Conservation (phyloP, 495 filamentous ascomycete species). For the Daldinia childiae region DNA sequence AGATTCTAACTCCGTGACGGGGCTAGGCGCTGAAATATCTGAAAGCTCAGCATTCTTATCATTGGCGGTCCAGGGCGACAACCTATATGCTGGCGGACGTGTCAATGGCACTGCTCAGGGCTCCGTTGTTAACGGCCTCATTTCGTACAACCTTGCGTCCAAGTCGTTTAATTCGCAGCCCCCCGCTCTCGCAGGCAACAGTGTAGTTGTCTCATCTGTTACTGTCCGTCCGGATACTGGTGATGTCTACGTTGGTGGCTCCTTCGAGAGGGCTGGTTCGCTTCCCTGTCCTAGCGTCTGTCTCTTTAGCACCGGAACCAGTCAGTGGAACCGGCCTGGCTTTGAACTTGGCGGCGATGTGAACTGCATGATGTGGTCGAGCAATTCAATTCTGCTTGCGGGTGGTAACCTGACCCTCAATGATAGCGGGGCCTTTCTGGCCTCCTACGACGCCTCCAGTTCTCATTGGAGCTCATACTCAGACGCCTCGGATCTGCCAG, state of each 20-base stretch:
- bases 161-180: constrained; percentile 73
- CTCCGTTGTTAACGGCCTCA: constrained; percentile 73
- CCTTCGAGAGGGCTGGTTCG: constrained; percentile 82
- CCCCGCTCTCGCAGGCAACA: constrained; percentile 70
- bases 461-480: constrained; percentile 71
- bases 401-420: constrained; percentile 78
- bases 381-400: constrained; percentile 72
- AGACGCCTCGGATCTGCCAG: constrained; percentile 75
- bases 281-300: constrained; percentile 85
- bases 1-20: constrained; percentile 70
- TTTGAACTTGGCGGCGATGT: constrained; percentile 73
- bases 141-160: constrained; percentile 77
- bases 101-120: constrained; percentile 74
- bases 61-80: constrained; percentile 70
- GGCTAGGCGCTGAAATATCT: constrained; percentile 72
- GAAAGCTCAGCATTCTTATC: constrained; percentile 78
- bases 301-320: constrained; percentile 69
- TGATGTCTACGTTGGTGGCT: constrained; percentile 86
- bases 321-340: constrained; percentile 82
- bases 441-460: constrained; percentile 73
- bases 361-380: constrained; percentile 77
- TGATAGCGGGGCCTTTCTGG: constrained; percentile 68
- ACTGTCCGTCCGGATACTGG: constrained; percentile 69
- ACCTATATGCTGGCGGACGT: constrained; percentile 83
- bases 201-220: constrained; percentile 79